Evolutionary conservation across 352 stramenopile genomes (phyloP).

Genomic region (Albugo candida): DNA sequence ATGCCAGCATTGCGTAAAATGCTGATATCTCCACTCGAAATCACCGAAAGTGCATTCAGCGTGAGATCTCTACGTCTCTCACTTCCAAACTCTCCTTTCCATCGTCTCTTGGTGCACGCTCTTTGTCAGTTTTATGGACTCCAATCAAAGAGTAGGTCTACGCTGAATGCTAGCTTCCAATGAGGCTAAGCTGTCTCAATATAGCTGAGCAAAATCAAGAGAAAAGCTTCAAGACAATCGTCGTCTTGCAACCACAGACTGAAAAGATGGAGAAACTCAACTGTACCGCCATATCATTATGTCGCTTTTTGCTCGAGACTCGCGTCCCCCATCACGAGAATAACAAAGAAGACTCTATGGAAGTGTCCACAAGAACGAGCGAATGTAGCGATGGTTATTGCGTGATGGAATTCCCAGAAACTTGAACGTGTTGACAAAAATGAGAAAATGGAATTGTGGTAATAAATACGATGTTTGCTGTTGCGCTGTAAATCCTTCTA

Average conservation of each 20-base stretch:
- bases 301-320: slow-evolving; percentile 59
- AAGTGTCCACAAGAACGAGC: slow-evolving; percentile 46
- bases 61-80: slow-evolving; percentile 39
- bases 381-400: slow-evolving; percentile 67
- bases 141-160: slow-evolving; percentile 49
- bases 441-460: too few species aligned
- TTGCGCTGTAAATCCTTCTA: too few species aligned
- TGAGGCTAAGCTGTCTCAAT: not conserved
- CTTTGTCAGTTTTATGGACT: slow-evolving; percentile 79
- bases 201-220: slow-evolving; percentile 41
- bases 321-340: slow-evolving; percentile 15
- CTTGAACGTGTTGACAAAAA: slow-evolving; percentile 13
- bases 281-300: slow-evolving; percentile 18
- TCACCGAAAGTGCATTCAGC: not conserved
- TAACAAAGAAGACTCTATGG: slow-evolving; percentile 18
- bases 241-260: slow-evolving; percentile 38
- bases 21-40: slow-evolving; percentile 41
- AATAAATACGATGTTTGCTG: too few species aligned
- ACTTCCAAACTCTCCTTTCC: slow-evolving; percentile 64
- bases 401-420: slow-evolving; percentile 43
- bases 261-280: slow-evolving; percentile 24
- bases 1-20: slow-evolving; percentile 28
- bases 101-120: slow-evolving; percentile 73
- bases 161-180: too few species aligned
- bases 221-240: slow-evolving; percentile 68